These are phyloP conservation scores for barley (Hordeum vulgare) DNA, from an alignment of 176 grass and related monocot genomes.

Conservation along the genomic window DNA sequence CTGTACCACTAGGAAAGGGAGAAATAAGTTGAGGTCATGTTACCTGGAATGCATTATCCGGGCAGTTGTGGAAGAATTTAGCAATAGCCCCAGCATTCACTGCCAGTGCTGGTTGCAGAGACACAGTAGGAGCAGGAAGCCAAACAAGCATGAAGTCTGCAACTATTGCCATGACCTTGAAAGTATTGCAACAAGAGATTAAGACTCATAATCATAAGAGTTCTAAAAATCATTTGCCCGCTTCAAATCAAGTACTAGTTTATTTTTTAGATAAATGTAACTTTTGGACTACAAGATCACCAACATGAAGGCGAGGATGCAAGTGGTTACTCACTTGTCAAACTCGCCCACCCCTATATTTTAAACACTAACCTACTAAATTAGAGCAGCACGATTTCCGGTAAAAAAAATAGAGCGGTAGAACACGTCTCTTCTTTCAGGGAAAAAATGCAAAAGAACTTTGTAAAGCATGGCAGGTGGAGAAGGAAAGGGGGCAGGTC, in stretches of 20 bases:
- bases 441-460: background rate
- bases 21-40: background rate
- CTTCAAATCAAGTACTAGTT: background rate
- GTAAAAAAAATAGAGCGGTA: background rate
- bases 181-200: background rate
- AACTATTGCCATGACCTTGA: slow-evolving; percentile 93
- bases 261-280: background rate
- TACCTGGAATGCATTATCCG: slow-evolving; percentile 99
- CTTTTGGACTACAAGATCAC: background rate
- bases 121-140: slow-evolving; percentile 98
- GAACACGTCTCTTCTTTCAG: background rate
- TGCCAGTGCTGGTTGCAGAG: slow-evolving; percentile 62
- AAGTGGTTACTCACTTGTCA: background rate
- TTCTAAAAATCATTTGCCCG: background rate
- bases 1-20: background rate
- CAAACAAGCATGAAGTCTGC: slow-evolving; percentile 99
- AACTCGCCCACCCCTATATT: background rate
- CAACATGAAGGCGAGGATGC: background rate
- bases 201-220: background rate
- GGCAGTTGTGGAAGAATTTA: slow-evolving; percentile 90
- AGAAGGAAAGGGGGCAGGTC: background rate
- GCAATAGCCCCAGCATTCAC: slow-evolving; percentile 61
- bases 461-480: background rate
- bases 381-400: background rate
- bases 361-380: background rate